Evolutionary conservation across 441 rosid species (phyloP), one percentile per base, ranked within the genome.

Genomic region (Gossypium schwendimanii): DNA sequence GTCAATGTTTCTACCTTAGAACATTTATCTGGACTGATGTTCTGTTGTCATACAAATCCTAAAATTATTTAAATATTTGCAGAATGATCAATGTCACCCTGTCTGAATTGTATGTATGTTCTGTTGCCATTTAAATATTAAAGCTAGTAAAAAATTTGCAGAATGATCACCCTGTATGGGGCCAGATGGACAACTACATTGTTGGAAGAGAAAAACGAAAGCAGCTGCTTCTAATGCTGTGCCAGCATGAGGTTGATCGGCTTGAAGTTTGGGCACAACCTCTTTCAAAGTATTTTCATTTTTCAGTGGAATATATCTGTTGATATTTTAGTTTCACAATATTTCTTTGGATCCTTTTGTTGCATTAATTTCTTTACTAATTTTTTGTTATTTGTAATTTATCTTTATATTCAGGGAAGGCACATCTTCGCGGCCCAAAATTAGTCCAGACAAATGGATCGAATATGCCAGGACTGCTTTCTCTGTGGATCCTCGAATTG

Each of bases 191-290:
- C 75, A 91, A 88, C 78, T 90, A 90, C 82, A 79, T 80, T 58
- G 61, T 79, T 49, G 98, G 91, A 80, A 91, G 88, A 83, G 99
- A 90, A 81, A 95, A 88, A 74, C 78, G 96, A 73, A 96, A 84
- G 85, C 99, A 93, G 77, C 87, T 96, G 76, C 98, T 96, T 83
- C 70, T 93, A 80, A 89, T 91, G 98, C 86, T 96, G 50, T 90
- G 98, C 81, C 98, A 93, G 80, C 88, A 89, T 80, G 99, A 96
- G 83, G 91, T 94, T 83, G 98, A 96, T 75, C 87, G 99, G 85
- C 99, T 96, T 83, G 97, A 91, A 54, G 99, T 93, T 75, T 96
- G 99, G 99, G 96, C 99, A 33, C 92, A 91, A 66, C 99, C 99
- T 73, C 86, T 85, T 57, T 81, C 94, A 45, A 95, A 91, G 98